phyloP scores from a whole-genome alignment of 768 basidiomycete species.

The Lactarius deliciosus region DNA sequence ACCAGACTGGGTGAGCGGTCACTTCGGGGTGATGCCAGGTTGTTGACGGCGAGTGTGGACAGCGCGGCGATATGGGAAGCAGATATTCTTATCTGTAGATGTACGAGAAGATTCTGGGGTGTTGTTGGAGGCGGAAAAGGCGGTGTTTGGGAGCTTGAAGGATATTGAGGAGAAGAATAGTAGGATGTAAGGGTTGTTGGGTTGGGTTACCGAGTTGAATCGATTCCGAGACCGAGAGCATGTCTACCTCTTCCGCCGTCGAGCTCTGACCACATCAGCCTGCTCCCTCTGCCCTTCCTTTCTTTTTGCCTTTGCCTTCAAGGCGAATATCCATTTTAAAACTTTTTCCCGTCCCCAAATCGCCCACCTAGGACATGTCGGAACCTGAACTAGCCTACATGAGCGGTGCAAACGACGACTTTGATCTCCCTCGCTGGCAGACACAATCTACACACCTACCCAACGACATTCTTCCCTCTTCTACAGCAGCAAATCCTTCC shows the following conservation, averaged over 20 bases:
- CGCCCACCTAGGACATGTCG: slow-evolving; percentile 50
- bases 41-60: slow-evolving; percentile 30
- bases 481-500: slow-evolving; percentile 50
- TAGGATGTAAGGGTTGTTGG: slow-evolving; percentile 5
- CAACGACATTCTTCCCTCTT: slow-evolving; percentile 50
- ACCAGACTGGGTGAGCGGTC: slow-evolving; percentile 67
- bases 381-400: slow-evolving; percentile 76
- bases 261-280: background rate
- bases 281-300: background rate
- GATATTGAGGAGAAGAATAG: slow-evolving; percentile 34
- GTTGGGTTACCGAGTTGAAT: slow-evolving; percentile 12
- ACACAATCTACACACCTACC: slow-evolving; percentile 41
- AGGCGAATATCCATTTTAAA: background rate
- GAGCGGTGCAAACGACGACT: slow-evolving; percentile 76
- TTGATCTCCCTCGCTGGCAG: slow-evolving; percentile 65
- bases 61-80: slow-evolving; percentile 65
- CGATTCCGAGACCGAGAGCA: slow-evolving; percentile 1
- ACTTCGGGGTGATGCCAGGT: slow-evolving; percentile 18
- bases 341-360: slow-evolving; percentile 9
- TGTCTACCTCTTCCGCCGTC: background rate
- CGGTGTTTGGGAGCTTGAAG: slow-evolving; percentile 50
- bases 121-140: slow-evolving; percentile 59
- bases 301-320: slow-evolving; percentile 9
- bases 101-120: slow-evolving; percentile 50
- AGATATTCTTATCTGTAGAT: slow-evolving; percentile 76